A percentile compares a stretch with the other conserved stretches of the same genome.
These are phyloP conservation scores for Oidiodendron maius DNA, from an alignment of 495 filamentous ascomycete genomes.

Conservation along the genomic window DNA sequence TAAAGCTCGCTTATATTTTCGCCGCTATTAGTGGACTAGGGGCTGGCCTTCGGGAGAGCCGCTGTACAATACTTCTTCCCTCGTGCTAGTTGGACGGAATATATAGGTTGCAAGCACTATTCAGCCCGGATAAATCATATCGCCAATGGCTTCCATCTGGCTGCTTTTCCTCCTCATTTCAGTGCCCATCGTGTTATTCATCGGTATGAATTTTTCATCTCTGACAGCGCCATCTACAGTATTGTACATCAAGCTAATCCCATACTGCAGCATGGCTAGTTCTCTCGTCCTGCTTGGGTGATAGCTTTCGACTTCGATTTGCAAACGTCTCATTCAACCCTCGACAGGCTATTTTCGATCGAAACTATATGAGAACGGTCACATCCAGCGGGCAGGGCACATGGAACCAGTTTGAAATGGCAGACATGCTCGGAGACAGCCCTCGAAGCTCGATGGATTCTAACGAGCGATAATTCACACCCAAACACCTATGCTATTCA, in stretches of 20 bases:
- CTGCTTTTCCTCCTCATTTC: conserved; percentile 45
- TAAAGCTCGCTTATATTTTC: conserved; percentile 2
- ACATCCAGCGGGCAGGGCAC: conserved; percentile 44
- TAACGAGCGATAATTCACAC: neutral
- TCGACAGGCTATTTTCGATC: conserved; percentile 40
- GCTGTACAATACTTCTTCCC: too few relatives aligned
- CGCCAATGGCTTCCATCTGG: conserved; percentile 45
- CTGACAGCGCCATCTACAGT: neutral
- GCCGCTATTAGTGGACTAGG: too few relatives aligned
- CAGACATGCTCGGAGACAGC: conserved; percentile 48
- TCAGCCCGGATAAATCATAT: too few relatives aligned
- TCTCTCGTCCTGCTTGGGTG: conserved; percentile 54
- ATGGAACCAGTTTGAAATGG: conserved; percentile 60
- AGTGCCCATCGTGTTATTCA: conserved; percentile 38
- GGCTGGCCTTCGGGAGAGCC: too few relatives aligned
- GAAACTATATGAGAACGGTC: conserved; percentile 50
- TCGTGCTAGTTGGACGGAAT: too few relatives aligned
- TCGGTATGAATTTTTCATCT: conserved; percentile 30
- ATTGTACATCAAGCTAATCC: conserved; percentile 1
- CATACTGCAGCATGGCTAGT: conserved; percentile 42
- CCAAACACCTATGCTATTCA: conserved; percentile 4
- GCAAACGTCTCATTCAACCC: conserved; percentile 29
- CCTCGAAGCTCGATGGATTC: conserved; percentile 14
- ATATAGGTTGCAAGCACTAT: too few relatives aligned
- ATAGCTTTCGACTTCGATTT: conserved; percentile 39